Evolutionary conservation across 257 asterid species (phyloP).

Genomic region (Henckelia pumila): DNA sequence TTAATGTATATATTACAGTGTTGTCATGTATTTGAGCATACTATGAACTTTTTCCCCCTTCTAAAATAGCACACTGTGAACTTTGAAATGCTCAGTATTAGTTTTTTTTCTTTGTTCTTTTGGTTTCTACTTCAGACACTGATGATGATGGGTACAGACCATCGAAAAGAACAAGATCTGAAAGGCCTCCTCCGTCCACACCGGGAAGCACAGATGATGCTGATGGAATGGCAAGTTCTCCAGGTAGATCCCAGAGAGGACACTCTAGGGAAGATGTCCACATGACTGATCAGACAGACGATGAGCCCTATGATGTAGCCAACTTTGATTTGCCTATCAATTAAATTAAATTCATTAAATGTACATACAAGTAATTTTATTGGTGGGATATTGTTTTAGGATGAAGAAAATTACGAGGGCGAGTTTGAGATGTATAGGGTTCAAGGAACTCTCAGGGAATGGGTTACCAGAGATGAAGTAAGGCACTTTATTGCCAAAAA

Average conservation of each 20-base stretch:
- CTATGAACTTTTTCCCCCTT: too few relatives aligned
- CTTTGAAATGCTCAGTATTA: slow-evolving; percentile 1
- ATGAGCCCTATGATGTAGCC: slow-evolving; percentile 69
- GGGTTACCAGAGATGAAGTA: slow-evolving; percentile 99
- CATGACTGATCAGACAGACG: slow-evolving; percentile 91
- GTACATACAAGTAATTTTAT: slow-evolving; percentile 1
- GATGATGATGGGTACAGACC: slow-evolving; percentile 88
- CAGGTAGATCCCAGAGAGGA: slow-evolving; percentile 62
- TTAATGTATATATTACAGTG: background rate
- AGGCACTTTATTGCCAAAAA: slow-evolving; percentile 89
- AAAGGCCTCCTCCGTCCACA: slow-evolving; percentile 61
- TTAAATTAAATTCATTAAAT: background rate
- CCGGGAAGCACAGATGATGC: slow-evolving; percentile 60
- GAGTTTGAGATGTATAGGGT: slow-evolving; percentile 90
- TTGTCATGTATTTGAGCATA: slow-evolving; percentile 1
- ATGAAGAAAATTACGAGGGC: slow-evolving; percentile 80
- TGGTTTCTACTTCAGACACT: slow-evolving; percentile 54
- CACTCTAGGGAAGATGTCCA: slow-evolving; percentile 72
- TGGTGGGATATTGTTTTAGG: slow-evolving; percentile 41
- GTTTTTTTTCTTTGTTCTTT: background rate
- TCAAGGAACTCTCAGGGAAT: slow-evolving; percentile 95
- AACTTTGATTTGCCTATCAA: background rate
- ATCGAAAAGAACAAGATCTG: slow-evolving; percentile 75
- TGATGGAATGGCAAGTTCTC: slow-evolving; percentile 84
- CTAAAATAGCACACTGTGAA: background rate